Evolutionary conservation across 2,329 filamentous ascomycete genomes (phyloP).

Genomic region (Chaetomium strumarium): DNA sequence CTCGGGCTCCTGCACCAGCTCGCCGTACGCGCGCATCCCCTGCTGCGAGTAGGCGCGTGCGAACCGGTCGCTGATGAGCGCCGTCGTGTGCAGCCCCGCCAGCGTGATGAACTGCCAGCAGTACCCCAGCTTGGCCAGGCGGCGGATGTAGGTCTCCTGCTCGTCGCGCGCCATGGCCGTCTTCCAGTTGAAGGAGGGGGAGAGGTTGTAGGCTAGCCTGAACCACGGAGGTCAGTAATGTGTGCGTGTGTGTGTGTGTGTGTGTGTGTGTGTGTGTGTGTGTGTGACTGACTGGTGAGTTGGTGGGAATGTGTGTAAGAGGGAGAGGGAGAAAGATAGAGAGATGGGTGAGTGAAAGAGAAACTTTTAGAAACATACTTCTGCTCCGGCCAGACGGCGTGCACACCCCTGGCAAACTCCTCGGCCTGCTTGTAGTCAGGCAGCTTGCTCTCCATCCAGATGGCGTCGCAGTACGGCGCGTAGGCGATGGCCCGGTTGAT

Average conservation of each 20-base stretch:
- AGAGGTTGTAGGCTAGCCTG: slow-evolving; percentile 95
- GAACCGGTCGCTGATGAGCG: slow-evolving; percentile 86
- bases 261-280: no score
- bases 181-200: slow-evolving; percentile 99
- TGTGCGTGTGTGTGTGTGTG: no score
- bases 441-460: slow-evolving; percentile 99
- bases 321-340: not conserved
- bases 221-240: not conserved
- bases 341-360: no score
- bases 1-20: slow-evolving; percentile 96
- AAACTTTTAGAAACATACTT: slow-evolving; percentile 71
- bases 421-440: slow-evolving; percentile 87
- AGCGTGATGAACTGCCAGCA: slow-evolving; percentile 99
- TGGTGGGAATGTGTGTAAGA: no score
- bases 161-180: slow-evolving; percentile 84
- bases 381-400: slow-evolving; percentile 91
- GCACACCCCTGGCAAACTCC: slow-evolving; percentile 89
- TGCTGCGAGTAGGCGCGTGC: slow-evolving; percentile 71
- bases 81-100: slow-evolving; percentile 90
- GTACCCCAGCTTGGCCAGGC: slow-evolving; percentile 82
- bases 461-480: slow-evolving; percentile 87
- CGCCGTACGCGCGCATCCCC: slow-evolving; percentile 95
- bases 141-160: slow-evolving; percentile 95
- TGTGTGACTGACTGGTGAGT: no score
- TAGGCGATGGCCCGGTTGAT: slow-evolving; percentile 88